Percentiles rank a stretch among this genome's conserved stretches.
phyloP scores from a whole-genome alignment of 495 filamentous ascomycete species.

The Amorphotheca resinae region DNA sequence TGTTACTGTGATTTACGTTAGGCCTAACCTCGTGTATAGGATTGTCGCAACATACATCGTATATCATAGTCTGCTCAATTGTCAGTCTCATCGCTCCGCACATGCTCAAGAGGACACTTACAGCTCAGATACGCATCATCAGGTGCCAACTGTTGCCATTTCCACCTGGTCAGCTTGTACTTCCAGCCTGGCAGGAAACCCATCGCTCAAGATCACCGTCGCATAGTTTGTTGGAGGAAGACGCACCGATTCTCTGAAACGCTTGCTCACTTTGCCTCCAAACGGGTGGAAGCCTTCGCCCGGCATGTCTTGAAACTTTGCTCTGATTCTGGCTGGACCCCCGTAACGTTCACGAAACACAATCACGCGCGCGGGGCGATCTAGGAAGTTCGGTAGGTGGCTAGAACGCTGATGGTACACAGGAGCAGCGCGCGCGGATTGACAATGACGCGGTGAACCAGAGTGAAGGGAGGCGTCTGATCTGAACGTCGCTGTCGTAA shows the following conservation, averaged over 20 bases:
- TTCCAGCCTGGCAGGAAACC: not conserved
- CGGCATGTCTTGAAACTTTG: conserved; percentile 8
- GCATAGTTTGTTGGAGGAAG: not conserved
- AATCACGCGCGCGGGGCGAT: not conserved
- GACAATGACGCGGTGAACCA: too few relatives aligned
- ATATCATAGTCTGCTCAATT: conserved; percentile 20
- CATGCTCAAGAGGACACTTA: conserved; percentile 10
- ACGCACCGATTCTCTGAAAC: conserved; percentile 29
- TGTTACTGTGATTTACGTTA: conserved; percentile 40
- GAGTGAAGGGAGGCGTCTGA: too few relatives aligned
- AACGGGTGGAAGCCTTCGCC: conserved; percentile 30
- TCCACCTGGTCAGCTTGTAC: conserved; percentile 9
- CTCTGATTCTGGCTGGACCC: conserved; percentile 1
- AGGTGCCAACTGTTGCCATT: conserved; percentile 17
- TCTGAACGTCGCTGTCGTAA: too few relatives aligned
- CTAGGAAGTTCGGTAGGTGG: not conserved
- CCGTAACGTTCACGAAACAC: too few relatives aligned
- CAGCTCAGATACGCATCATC: conserved; percentile 23
- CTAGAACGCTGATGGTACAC: too few relatives aligned
- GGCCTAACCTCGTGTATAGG: not conserved
- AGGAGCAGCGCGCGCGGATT: too few relatives aligned
- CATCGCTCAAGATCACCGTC: not conserved
- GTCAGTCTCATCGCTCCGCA: not conserved
- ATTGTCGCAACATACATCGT: conserved; percentile 16
- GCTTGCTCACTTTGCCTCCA: conserved; percentile 27